Evolutionary conservation across 768 basidiomycete genomes (phyloP), one percentile per base, ranked within the genome.

Genomic region (Psilocybe subaeruginosa): DNA sequence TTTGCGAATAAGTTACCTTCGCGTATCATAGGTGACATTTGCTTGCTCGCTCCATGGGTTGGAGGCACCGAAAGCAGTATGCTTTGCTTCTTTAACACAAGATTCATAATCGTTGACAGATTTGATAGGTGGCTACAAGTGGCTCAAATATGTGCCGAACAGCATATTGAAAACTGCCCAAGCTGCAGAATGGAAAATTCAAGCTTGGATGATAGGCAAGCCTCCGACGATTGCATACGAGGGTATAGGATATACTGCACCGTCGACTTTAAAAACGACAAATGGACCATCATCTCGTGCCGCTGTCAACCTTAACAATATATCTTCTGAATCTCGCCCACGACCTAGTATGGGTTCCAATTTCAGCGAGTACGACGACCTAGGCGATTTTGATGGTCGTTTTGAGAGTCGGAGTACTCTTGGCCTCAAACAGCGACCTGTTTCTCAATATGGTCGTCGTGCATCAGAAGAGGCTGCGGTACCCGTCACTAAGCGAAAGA

Each of bases 181-280:
- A 73, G 93, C 95, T 3, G 97, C 97, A 0, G 97, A 99, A 70
- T 98, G 95, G 95, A 94, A 91, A 73, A 80, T 99, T 48, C 95
- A 97, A 70, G 92, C 93, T 0, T 99, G 96, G 93, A 93, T 93
- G 89, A 85, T 99, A 31, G 97, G 97, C 64, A 98, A 98, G 69
- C 93, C 94, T 16, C 96, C 95, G 8, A 88, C 89, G 1, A 80
- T 94, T 45, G 82, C 90, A 1, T 94, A 88, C 68, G 85, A 92
- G 67, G 94, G 93, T 31, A 95, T 97, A 69, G 94, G 92, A 17
- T 94, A 91, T 69, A 86, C 86, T 46, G 85, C 84, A 17, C 77
- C 76, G 6, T 60, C 65, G 37, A 39, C 70, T 4, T 54, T 70
- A 0, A 76, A 73, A 58, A 64, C 51, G 52, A 63, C 45, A 59